Base-by-base conservation (phyloP, 768 basidiomycete genomes). In the Leccinum fibrillosum region DNA sequence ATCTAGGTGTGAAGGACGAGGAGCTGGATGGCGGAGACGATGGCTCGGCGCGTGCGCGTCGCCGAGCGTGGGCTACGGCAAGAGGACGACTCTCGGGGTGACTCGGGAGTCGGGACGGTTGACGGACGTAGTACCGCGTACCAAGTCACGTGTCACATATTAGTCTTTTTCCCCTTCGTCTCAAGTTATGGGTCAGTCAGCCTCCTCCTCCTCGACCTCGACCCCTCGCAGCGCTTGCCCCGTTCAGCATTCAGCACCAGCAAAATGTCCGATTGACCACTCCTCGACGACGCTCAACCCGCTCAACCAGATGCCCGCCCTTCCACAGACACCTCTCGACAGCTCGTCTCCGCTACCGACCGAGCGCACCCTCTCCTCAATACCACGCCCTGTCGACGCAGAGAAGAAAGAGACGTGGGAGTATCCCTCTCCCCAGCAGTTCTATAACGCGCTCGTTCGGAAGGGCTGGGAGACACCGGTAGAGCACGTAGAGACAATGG, bases 401-500 rank as follows among this genome's bases (percentile, higher is more conserved):
- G 61, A 54, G 19, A 58, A 23, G 8, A 66, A 59, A 25, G 60
- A 60, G 23, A 82, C 78, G 49, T 98, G 96, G 96, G 94, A 97
- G 70, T 98, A 98, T 74, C 96, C 96, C 3, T 93, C 90, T 2
- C 93, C 95, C 10, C 96, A 98, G 73, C 95, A 98, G 72, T 98
- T 98, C 70, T 95, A 98, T 73, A 98, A 98, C 73, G 96, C 96
- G 0, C 81, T 99, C 13, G 92, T 92, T 10, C 78, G 94, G 61
- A 99, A 99, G 70, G 97, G 97, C 2, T 94, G 91, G 90, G 94
- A 96, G 74, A 96, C 97, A 2, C 94, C 94, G 0, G 94, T 95
- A 73, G 93, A 98, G 65, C 89, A 94, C 73, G 83, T 98, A 48
- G 95, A 94, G 71, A 92, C 87, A 25, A 97, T 99, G 92, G 97